Evolutionary conservation across 1,284 basidiomycete genomes (phyloP).

Genomic region (Phlebopus sp.): DNA sequence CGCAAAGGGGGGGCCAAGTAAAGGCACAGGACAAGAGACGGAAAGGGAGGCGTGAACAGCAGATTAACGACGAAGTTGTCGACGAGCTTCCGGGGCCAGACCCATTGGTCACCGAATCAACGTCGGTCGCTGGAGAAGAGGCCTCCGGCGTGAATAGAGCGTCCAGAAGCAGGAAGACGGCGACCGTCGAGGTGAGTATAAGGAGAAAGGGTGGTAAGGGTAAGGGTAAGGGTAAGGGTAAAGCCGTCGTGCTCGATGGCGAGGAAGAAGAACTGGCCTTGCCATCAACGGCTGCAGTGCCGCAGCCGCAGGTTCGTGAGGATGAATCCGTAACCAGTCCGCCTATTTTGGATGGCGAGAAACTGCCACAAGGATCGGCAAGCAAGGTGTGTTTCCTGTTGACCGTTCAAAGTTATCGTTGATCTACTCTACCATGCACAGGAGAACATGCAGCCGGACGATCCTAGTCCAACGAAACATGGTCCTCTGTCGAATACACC

Average conservation of each 20-base stretch:
- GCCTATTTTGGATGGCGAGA: slow-evolving; percentile 2
- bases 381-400: slow-evolving; percentile 15
- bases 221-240: slow-evolving; percentile 21
- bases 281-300: not conserved
- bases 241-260: slow-evolving; percentile 17
- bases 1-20: slow-evolving; percentile 6
- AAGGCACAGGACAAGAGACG: slow-evolving; percentile 20
- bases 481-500: slow-evolving; percentile 6
- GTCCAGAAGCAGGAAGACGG: slow-evolving; percentile 1
- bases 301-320: not conserved
- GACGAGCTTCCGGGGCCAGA: not conserved
- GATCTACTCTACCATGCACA: slow-evolving; percentile 7
- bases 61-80: not conserved
- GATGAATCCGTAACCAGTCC: not conserved
- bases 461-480: slow-evolving; percentile 1
- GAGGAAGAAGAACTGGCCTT: slow-evolving; percentile 19
- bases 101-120: not conserved
- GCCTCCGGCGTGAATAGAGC: slow-evolving; percentile 1
- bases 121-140: not conserved
- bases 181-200: slow-evolving; percentile 5
- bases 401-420: not conserved
- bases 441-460: slow-evolving; percentile 13
- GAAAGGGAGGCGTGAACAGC: slow-evolving; percentile 15
- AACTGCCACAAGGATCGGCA: not conserved
- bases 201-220: slow-evolving; percentile 17